Base-by-base conservation (phyloP, 805 yeast species). In the Nakazawaea sp. region DNA sequence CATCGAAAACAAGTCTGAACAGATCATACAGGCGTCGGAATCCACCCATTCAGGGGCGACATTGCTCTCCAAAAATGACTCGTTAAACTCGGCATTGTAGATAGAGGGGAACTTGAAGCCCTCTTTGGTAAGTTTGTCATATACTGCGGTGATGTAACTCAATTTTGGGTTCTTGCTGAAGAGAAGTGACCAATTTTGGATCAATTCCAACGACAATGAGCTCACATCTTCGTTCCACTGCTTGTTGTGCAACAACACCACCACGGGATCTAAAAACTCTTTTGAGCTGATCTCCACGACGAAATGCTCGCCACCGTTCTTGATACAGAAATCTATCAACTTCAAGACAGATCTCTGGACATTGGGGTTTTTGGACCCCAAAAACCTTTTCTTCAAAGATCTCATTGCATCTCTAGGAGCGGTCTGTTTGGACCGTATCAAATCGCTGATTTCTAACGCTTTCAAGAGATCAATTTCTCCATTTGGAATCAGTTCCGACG, bases 31-130 rank as follows among this genome's bases (percentile, higher is more conserved):
- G 3, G 86, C 86, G 49, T 87, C 95, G 9, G 89, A 82, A 52
- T 92, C 98, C 17, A 84, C 80, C 98, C 98, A 92, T 48, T 88
- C 97, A 0, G 98, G 97, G 2, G 98, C 97, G 4, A 89, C 89
- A 43, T 78, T 82, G 2, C 96, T 75, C 50, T 90, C 97, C 33
- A 90, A 75, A 55, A 89, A 76, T 15, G 62, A 61, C 23, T 66
- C 56, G 33, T 66, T 67, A 17, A 60, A 52, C 20, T 52, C 52
- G 4, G 70, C 65, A 25, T 66, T 49, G 18, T 62, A 57, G 32
- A 71, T 59, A 18, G 61, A 62, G 1, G 95, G 95, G 50, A 89
- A 87, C 36, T 67, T 62, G 46, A 74, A 75, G 1, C 81, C 89
- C 40, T 81, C 82, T 28, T 62, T 56, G 38, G 70, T 64, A 41